Evolutionary conservation across 495 filamentous ascomycete genomes (phyloP).

Genomic region (Apiosordaria backusii): DNA sequence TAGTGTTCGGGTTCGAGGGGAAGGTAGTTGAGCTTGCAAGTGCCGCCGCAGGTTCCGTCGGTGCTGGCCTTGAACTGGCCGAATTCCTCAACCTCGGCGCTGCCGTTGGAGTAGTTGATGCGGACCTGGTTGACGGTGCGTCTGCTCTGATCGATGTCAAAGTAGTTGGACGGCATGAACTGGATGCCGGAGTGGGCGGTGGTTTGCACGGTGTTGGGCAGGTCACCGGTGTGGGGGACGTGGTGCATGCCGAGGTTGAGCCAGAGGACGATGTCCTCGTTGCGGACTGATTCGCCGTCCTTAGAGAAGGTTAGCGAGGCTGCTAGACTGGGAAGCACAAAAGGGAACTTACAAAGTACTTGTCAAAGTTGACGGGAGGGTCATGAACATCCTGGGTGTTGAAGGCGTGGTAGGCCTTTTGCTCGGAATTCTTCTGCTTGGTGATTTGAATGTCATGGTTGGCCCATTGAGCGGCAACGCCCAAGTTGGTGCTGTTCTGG

Average conservation of each 20-base stretch:
- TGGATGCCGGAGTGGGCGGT: conserved; percentile 43
- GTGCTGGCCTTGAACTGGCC: conserved; percentile 26
- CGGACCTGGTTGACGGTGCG: conserved; percentile 40
- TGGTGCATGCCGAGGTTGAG: conserved; percentile 59
- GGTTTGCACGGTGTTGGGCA: conserved; percentile 53
- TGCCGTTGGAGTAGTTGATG: conserved; percentile 40
- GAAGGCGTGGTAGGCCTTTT: conserved; percentile 40
- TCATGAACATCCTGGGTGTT: conserved; percentile 47
- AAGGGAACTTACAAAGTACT: no score
- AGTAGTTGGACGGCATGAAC: conserved; percentile 46
- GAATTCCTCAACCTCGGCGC: conserved; percentile 36
- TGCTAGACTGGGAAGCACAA: no score
- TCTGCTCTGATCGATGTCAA: conserved; percentile 23
- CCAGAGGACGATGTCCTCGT: conserved; percentile 55
- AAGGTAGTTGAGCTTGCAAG: conserved; percentile 26
- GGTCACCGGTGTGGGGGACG: conserved; percentile 52
- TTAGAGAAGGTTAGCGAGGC: no score
- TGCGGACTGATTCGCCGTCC: conserved; percentile 50
- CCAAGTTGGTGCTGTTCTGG: conserved; percentile 45
- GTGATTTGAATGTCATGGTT: conserved; percentile 50
- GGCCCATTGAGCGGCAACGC: conserved; percentile 47
- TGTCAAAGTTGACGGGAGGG: conserved; percentile 53
- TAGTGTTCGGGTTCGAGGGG: conserved; percentile 30
- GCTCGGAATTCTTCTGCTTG: conserved; percentile 54
- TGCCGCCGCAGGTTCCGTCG: conserved; percentile 4